Conservation (phyloP, 345 rosid species). For the Hibiscus tridactylites region DNA sequence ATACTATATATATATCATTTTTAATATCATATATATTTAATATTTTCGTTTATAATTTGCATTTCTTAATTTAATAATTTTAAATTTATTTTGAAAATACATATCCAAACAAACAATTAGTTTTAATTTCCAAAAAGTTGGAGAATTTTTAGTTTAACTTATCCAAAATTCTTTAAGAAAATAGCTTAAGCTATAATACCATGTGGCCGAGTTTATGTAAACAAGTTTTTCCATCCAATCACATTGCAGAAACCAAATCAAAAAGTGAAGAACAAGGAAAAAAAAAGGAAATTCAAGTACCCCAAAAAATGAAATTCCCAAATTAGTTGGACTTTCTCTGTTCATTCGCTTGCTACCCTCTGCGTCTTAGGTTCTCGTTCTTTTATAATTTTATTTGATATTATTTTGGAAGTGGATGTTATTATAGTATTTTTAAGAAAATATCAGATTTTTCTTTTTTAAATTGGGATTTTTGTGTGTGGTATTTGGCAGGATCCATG, state of each 20-base stretch:
- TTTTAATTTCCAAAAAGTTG: too few species aligned
- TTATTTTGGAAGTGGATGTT: not conserved
- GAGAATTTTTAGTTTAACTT: too few species aligned
- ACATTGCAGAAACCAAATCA: not conserved
- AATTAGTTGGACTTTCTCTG: not conserved
- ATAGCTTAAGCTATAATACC: not conserved
- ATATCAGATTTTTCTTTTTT: not conserved
- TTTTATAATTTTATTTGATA: not conserved
- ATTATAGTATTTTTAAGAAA: not conserved
- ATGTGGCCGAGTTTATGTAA: not conserved
- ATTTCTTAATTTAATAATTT: too few species aligned
- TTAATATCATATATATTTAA: too few species aligned
- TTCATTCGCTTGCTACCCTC: conserved; percentile 8
- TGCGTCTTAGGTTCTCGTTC: conserved; percentile 6
- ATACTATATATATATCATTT: too few species aligned
- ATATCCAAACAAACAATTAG: too few species aligned
- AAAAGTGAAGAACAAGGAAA: conserved; percentile 8
- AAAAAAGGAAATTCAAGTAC: not conserved
- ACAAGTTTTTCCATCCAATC: not conserved
- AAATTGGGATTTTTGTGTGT: conserved; percentile 2
- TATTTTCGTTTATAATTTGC: too few species aligned
- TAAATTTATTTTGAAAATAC: too few species aligned
- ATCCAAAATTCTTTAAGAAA: too few species aligned
- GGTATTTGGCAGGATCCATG: conserved; percentile 29
- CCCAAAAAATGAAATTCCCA: not conserved